Conservation (phyloP, 2,329 filamentous ascomycete genomes). For the Daldinia eschscholtzii region DNA sequence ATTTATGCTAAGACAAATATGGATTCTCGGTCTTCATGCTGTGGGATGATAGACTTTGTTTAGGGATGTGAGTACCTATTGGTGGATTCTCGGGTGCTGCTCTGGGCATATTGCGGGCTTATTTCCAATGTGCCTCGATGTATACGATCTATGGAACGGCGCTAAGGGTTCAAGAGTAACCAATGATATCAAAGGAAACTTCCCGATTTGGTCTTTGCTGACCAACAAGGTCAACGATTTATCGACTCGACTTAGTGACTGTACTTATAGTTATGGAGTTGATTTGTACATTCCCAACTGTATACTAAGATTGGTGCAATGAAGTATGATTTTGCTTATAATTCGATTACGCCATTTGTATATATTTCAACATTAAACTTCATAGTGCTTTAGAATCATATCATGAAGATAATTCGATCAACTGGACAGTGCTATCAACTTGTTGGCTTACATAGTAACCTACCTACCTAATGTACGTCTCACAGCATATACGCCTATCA, state of each 20-base stretch:
- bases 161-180: background rate
- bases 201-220: slow-evolving; percentile 28
- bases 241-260: background rate
- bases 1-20: background rate
- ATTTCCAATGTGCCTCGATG: background rate
- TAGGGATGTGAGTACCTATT: background rate
- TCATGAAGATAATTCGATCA: background rate
- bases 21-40: background rate
- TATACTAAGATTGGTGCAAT: background rate
- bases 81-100: background rate
- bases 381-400: background rate
- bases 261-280: background rate
- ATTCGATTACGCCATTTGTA: background rate
- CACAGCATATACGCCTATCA: background rate
- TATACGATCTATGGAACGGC: background rate
- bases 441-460: too few species aligned
- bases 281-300: background rate
- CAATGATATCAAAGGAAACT: slow-evolving; percentile 28
- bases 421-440: too few species aligned
- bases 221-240: background rate
- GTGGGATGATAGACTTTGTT: background rate
- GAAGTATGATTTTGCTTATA: background rate
- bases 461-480: background rate
- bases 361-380: too few species aligned
- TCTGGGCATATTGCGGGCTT: background rate